Evolutionary conservation across 805 yeast species (phyloP), one percentile per base, ranked within the genome.

Genomic region (Geotrichum ghanense): DNA sequence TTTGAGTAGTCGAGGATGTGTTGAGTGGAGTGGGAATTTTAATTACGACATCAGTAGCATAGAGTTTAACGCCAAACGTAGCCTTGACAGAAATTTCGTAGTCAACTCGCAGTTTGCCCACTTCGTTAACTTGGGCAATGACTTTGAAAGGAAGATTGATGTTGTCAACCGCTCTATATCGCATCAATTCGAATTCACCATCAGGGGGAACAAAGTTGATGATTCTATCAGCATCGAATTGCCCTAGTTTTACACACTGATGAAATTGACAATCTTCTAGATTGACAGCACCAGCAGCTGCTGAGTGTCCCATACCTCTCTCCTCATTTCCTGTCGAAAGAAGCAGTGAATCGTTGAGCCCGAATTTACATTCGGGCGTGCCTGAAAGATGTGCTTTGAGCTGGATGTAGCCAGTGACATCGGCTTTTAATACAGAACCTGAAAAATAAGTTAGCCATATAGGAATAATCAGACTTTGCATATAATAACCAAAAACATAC

Each of bases 131-230:
- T 24, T 70, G 68, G 1, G 90, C 83, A 3, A 72, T 66, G 14
- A 87, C 72, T 44, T 70, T 69, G 63, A 87, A 83, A 3, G 97
- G 97, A 24, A 84, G 59, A 44, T 75, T 76, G 49, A 83, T 66
- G 52, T 78, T 76, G 41, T 77, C 76, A 1, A 69, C 63, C 1
- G 75, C 72, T 47, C 81, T 69, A 63, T 87, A 88, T 27, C 76
- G 71, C 89, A 88, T 80, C 50, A 88, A 72, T 61, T 86, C 90
- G 59, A 86, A 84, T 45, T 78, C 76, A 0, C 95, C 95, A 64
- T 87, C 95, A 1, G 95, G 95, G 2, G 95, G 95, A 10, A 79
- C 69, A 53, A 88, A 87, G 42, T 73, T 76, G 48, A 88, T 81
- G 21, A 75, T 66, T 37, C 83, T 68, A 22, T 81, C 79, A 19